These are phyloP conservation scores for Globisporangium canariense DNA, from an alignment of 352 stramenopile species.

Conservation along the genomic window DNA sequence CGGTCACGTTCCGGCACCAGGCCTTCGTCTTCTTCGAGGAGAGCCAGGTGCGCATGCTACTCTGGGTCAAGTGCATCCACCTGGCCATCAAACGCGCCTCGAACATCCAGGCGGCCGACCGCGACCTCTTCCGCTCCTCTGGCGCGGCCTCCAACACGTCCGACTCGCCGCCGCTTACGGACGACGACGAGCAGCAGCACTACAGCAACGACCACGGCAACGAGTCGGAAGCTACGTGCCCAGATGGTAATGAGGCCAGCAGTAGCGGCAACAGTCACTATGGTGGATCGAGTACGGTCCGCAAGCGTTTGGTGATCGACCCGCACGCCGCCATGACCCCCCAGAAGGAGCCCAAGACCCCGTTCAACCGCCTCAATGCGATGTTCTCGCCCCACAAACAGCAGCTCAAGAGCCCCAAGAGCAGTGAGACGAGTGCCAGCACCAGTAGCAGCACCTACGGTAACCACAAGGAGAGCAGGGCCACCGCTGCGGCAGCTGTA, in stretches of 20 bases:
- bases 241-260: neutral
- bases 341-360: slow-evolving; percentile 16
- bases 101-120: slow-evolving; percentile 19
- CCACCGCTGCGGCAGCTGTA: neutral
- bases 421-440: slow-evolving; percentile 7
- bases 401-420: slow-evolving; percentile 30
- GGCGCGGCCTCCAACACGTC: slow-evolving; percentile 8
- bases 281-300: slow-evolving; percentile 6
- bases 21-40: slow-evolving; percentile 75
- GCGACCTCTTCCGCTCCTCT: slow-evolving; percentile 39
- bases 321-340: slow-evolving; percentile 4
- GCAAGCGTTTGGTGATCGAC: slow-evolving; percentile 33
- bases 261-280: neutral
- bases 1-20: slow-evolving; percentile 52
- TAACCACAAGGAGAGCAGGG: slow-evolving; percentile 10
- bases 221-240: slow-evolving; percentile 11
- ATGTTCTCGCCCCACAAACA: slow-evolving; percentile 36
- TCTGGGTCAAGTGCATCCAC: slow-evolving; percentile 79
- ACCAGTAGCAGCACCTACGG: neutral
- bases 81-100: slow-evolving; percentile 56
- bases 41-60: slow-evolving; percentile 58
- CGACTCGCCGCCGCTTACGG: slow-evolving; percentile 8
- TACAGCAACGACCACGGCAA: slow-evolving; percentile 13
- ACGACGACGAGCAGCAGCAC: neutral
- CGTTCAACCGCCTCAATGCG: slow-evolving; percentile 29